Evolutionary conservation across 345 rosid species (phyloP).

Genomic region (Eucalyptus regnans): DNA sequence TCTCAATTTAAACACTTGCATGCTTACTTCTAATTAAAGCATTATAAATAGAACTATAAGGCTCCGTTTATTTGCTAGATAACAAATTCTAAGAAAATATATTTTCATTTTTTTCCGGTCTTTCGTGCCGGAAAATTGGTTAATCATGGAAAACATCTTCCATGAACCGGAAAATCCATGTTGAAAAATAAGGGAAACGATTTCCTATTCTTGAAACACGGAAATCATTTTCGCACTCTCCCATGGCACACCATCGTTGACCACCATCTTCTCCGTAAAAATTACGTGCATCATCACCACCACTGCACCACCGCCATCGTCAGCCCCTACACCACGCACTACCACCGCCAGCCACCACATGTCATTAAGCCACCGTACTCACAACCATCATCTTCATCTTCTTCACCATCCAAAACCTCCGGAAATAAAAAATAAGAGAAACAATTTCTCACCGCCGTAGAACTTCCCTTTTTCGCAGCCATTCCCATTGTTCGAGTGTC

Average conservation of each 20-base stretch:
- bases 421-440: background rate
- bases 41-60: background rate
- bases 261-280: background rate
- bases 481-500: background rate
- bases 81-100: background rate
- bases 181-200: background rate
- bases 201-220: background rate
- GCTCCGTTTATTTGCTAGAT: background rate
- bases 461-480: background rate
- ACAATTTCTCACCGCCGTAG: background rate
- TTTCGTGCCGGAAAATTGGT: background rate
- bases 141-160: background rate
- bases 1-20: background rate
- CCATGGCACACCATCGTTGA: background rate
- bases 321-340: background rate
- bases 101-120: background rate
- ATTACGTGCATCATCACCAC: background rate
- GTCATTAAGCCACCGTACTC: background rate
- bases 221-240: background rate
- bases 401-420: background rate
- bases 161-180: background rate
- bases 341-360: background rate
- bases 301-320: background rate
- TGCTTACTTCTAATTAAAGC: background rate
- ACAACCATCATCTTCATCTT: background rate